Evolutionary conservation across 2,329 filamentous ascomycete genomes (phyloP), one percentile per base, ranked within the genome.

Genomic region (Xylariaceae sp.): DNA sequence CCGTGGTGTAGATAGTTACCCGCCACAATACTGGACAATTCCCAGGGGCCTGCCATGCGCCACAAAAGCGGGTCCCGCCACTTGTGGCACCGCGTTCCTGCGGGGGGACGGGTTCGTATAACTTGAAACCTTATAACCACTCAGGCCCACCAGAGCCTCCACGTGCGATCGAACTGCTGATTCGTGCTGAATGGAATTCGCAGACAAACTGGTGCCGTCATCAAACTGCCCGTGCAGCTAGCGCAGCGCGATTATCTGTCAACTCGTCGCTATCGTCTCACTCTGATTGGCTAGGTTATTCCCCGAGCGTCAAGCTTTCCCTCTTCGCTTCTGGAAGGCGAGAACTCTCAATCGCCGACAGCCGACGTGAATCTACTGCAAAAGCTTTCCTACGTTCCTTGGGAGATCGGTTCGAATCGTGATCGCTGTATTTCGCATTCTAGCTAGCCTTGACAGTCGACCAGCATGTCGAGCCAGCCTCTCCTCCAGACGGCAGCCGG

Each of bases 401-500:
- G 34, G n/a, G n/a, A n/a, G n/a, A 21, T 10, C 16, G 13, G 32
- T n/a, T 22, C 29, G 15, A 49, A 15, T 16, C 16, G 36, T 37
- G 6, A 19, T 36, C 43, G 46, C 41, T 43, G 34, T 22, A 49
- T 37, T 22, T 34, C 12, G 42, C 44, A 13, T 10, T 15, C 29
- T 42, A 40, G 44, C 36, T 34, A 42, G 47, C 43, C 12, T n/a
- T 43, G 34, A 26, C 43, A 41, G 41, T n/a, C 13, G 15, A 34
- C 19, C 60, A 47, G 54, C 40, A 97, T 99, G 94, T 99, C 94
- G 61, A 91, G 86, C 71, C 92, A 96, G 76, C 94, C 94, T 68
- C 88, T 99, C 55, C 89, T 99, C 63, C 92, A 96, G 71, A 92
- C 90, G 49, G 87, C 92, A 49, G 92, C 91, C 61, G 92, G 92